Conservation (phyloP, 345 rosid genomes). For the Populus pruinosa region DNA sequence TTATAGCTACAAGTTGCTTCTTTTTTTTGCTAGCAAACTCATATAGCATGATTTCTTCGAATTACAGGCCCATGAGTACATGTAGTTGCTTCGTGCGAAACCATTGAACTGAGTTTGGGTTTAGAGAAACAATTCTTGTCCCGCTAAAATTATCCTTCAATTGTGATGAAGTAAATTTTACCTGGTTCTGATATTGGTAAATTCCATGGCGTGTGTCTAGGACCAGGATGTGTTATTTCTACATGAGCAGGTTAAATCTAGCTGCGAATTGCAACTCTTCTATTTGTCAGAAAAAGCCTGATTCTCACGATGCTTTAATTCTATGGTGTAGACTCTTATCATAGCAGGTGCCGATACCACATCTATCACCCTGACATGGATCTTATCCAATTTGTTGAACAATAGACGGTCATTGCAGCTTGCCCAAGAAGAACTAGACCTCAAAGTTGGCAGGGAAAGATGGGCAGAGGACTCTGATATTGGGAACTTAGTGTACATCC, state of each 20-base stretch:
- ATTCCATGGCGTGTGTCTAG: not conserved
- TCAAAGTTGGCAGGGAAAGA: conserved; percentile 22
- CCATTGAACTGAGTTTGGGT: not conserved
- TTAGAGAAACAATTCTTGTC: not conserved
- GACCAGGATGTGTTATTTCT: not conserved
- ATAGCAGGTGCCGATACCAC: conserved; percentile 48
- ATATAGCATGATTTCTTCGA: not conserved
- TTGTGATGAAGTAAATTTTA: not conserved
- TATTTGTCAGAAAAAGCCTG: not conserved
- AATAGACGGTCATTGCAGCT: conserved; percentile 24
- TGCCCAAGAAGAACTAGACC: conserved; percentile 41
- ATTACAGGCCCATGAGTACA: not conserved
- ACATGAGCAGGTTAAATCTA: not conserved
- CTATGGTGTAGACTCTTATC: conserved; percentile 38
- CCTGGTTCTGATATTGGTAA: not conserved
- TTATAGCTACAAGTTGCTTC: not conserved
- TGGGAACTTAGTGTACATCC: conserved; percentile 15
- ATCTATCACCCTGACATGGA: conserved; percentile 41
- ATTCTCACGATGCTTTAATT: not conserved
- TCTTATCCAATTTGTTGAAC: conserved; percentile 37
- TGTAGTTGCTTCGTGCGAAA: not conserved
- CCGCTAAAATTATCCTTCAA: not conserved
- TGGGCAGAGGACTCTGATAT: conserved; percentile 22
- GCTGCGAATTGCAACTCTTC: not conserved
- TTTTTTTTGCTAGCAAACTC: too few species aligned